Evolutionary conservation across 805 yeast species (phyloP), one percentile per base, ranked within the genome.

Genomic region (Wickerhamomyces mucosus): DNA sequence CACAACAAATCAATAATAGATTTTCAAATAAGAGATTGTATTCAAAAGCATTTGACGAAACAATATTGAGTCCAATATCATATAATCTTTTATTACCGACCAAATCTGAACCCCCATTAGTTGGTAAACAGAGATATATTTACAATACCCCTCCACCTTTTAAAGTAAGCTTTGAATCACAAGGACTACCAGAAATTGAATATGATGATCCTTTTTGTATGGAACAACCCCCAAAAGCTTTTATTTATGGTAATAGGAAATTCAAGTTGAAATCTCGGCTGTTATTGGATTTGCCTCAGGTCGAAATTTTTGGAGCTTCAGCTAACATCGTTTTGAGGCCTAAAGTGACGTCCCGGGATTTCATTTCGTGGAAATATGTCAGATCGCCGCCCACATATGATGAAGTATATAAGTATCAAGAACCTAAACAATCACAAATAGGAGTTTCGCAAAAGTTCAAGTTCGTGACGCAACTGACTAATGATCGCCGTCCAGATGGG

Each of bases 171-270:
- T 58, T 81, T 19, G 73, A 67, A 20, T 51, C 51, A 1, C 40
- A 49, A 17, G 77, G 75, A 0, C 42, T 66, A 11, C 65, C 80
- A 3, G 63, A 67, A 39, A 53, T 72, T 11, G 65, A 73, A 11
- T 78, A 79, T 46, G 35, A 43, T 2, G 79, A 72, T 39, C 94
- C 96, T 0, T 73, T 56, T 41, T 88, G 73, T 42, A 67, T 75
- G 18, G 63, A 67, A 12, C 42, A 59, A 0, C 45, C 52, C 1
- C 77, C 72, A 2, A 51, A 54, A 9, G 77, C 89, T 0, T 68
- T 78, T 33, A 53, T 70, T 1, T 77, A 73, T 53, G 88, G 88
- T 1, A 88, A 86, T 6, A 72, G 66, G 38, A 72, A 68, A 40
- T 74, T 75, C 38, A 57, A 55, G 2, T 53, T 81, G 1, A 51